phyloP scores from a whole-genome alignment of 2,329 filamentous ascomycete species.

The Aureobasidium sp. region DNA sequence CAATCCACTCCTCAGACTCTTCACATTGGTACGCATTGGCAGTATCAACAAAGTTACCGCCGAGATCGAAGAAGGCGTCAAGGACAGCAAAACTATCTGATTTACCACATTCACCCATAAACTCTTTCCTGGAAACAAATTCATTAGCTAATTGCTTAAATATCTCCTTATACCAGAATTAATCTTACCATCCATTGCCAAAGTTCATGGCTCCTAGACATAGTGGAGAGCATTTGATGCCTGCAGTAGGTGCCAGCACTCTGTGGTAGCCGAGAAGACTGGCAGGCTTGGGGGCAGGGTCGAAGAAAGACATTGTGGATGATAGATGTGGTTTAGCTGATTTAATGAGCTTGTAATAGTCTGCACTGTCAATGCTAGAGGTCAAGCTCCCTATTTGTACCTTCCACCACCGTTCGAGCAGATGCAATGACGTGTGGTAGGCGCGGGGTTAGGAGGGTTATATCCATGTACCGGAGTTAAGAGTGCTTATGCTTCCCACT shows the following conservation, averaged over 20 bases:
- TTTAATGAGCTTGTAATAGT: too few relatives aligned
- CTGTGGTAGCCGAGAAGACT: slow-evolving; percentile 14
- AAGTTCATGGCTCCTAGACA: slow-evolving; percentile 57
- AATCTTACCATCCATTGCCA: slow-evolving; percentile 43
- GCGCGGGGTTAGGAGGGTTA: too few relatives aligned
- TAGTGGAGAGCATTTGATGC: slow-evolving; percentile 28
- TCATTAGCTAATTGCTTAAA: background rate
- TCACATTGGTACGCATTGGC: slow-evolving; percentile 29
- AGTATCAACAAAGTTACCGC: slow-evolving; percentile 69
- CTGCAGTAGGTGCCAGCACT: slow-evolving; percentile 15
- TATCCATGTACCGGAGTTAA: too few relatives aligned
- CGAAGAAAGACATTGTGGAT: slow-evolving; percentile 15
- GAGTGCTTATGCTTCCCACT: too few relatives aligned
- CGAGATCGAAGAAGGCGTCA: slow-evolving; percentile 56
- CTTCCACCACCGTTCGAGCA: too few relatives aligned
- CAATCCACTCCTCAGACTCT: slow-evolving; percentile 35
- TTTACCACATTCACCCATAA: slow-evolving; percentile 59
- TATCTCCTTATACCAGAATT: too few relatives aligned
- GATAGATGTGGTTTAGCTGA: too few relatives aligned
- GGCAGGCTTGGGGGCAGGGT: slow-evolving; percentile 13
- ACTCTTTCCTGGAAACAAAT: slow-evolving; percentile 25
- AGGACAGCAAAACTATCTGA: slow-evolving; percentile 52
- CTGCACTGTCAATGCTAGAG: too few relatives aligned
- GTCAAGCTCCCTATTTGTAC: too few relatives aligned
- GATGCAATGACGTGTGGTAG: too few relatives aligned